Evolutionary conservation across 2,329 filamentous ascomycete species (phyloP).

Genomic region (Aspergillus sclerotialis): DNA sequence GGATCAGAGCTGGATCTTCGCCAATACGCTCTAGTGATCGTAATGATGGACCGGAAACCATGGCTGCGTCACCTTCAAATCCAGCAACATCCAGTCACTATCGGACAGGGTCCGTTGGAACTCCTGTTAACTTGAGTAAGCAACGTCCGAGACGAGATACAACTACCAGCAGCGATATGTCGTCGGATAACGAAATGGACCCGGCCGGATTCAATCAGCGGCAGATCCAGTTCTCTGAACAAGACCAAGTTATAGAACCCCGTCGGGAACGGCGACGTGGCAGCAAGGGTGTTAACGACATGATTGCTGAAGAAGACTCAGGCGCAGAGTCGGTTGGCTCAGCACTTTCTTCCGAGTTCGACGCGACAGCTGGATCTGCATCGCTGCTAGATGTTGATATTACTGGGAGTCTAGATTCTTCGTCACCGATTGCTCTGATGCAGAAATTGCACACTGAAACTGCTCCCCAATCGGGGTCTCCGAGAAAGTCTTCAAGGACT

Average conservation of each 20-base stretch:
- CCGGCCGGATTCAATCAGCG: conserved; percentile 47
- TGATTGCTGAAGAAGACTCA: conserved; percentile 37
- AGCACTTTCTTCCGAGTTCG: conserved; percentile 48
- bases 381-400: conserved; percentile 49
- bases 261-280: conserved; percentile 20
- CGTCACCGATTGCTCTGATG: conserved; percentile 42
- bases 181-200: conserved; percentile 57
- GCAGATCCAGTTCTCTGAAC: conserved; percentile 41
- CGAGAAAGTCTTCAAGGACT: conserved; percentile 45
- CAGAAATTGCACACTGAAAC: conserved; percentile 30
- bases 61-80: conserved; percentile 50
- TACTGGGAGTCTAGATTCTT: conserved; percentile 40
- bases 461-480: conserved; percentile 32
- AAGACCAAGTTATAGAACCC: conserved; percentile 29
- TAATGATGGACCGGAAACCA: conserved; percentile 41
- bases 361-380: conserved; percentile 48
- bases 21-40: conserved; percentile 57
- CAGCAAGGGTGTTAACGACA: conserved; percentile 21
- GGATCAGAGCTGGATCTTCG: conserved; percentile 79
- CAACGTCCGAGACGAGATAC: conserved; percentile 52
- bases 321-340: conserved; percentile 42
- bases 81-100: conserved; percentile 41
- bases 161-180: conserved; percentile 59
- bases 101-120: conserved; percentile 50
- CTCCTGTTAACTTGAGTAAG: conserved; percentile 47